Evolutionary conservation across 257 asterid genomes (phyloP).

Genomic region (Linaria vulgaris): DNA sequence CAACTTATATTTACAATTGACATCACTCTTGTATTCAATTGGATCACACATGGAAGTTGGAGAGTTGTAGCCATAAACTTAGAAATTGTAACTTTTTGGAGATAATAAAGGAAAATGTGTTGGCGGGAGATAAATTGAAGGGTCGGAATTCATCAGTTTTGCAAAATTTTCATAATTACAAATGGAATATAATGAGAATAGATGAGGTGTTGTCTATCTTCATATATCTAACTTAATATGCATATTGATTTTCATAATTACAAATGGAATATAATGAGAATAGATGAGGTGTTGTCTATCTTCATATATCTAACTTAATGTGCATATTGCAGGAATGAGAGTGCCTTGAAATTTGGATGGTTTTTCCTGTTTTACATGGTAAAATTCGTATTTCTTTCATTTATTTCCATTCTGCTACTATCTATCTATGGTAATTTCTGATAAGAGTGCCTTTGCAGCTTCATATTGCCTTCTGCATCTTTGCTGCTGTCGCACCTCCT

Average conservation of each 20-base stretch:
- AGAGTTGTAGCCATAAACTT: not conserved
- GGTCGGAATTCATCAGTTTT: not conserved
- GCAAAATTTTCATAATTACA: not conserved
- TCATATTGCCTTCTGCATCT: conserved; percentile 82
- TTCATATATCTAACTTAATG: conserved; percentile 20
- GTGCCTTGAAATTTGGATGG: conserved; percentile 89
- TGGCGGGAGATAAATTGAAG: not conserved
- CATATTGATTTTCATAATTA: too few relatives aligned
- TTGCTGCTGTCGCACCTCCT: conserved; percentile 99
- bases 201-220: conserved; percentile 1
- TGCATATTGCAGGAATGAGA: conserved; percentile 67
- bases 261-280: conserved; percentile 14
- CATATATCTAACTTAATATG: conserved; percentile 18
- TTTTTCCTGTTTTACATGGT: conserved; percentile 69
- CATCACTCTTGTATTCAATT: not conserved
- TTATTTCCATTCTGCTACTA: conserved; percentile 1
- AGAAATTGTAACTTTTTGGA: not conserved
- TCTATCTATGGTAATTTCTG: conserved; percentile 10
- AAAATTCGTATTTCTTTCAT: not conserved
- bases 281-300: not conserved
- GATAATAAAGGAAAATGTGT: not conserved
- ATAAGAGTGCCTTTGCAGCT: conserved; percentile 51
- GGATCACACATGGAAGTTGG: not conserved
- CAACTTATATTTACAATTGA: conserved; percentile 10
- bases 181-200: conserved; percentile 13